These are phyloP conservation scores for Ganoderma meredithae DNA, from an alignment of 1,284 basidiomycete species.

Conservation along the genomic window DNA sequence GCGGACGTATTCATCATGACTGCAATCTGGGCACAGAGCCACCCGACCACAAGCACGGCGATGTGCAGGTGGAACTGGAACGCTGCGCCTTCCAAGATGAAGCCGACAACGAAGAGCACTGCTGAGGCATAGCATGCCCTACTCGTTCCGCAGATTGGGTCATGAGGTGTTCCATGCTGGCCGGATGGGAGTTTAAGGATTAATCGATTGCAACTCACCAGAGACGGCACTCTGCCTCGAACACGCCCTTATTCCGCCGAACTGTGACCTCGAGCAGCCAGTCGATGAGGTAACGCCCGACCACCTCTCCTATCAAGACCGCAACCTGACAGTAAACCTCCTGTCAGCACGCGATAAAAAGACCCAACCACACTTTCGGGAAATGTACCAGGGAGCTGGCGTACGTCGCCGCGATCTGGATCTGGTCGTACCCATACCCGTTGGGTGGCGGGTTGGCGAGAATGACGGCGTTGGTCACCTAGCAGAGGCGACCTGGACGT, in stretches of 20 bases:
- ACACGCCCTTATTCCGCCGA: constrained; percentile 68
- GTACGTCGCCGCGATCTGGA: constrained; percentile 62
- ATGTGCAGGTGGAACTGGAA: constrained; percentile 58
- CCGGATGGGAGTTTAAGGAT: too few species aligned
- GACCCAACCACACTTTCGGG: not conserved
- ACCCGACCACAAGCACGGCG: constrained; percentile 61
- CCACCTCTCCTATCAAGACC: constrained; percentile 68
- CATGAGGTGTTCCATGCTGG: too few species aligned
- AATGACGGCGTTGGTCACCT: constrained; percentile 77
- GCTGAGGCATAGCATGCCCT: constrained; percentile 72
- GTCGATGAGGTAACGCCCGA: constrained; percentile 72
- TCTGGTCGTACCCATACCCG: constrained; percentile 63
- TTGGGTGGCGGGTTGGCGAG: constrained; percentile 61
- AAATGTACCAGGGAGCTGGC: constrained; percentile 65
- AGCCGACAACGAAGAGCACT: constrained; percentile 67
- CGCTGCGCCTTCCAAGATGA: constrained; percentile 62
- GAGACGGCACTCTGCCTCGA: constrained; percentile 72
- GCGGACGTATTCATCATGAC: constrained; percentile 68
- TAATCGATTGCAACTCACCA: constrained; percentile 56
- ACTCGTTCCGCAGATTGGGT: not conserved
- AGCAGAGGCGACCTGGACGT: not conserved
- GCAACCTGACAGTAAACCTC: constrained; percentile 49
- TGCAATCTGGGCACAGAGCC: constrained; percentile 60
- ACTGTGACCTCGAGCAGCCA: constrained; percentile 64
- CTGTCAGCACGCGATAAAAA: not conserved